These are phyloP conservation scores for Nitzschia sp. DNA, from an alignment of 108 stramenopile genomes.

Conservation along the genomic window DNA sequence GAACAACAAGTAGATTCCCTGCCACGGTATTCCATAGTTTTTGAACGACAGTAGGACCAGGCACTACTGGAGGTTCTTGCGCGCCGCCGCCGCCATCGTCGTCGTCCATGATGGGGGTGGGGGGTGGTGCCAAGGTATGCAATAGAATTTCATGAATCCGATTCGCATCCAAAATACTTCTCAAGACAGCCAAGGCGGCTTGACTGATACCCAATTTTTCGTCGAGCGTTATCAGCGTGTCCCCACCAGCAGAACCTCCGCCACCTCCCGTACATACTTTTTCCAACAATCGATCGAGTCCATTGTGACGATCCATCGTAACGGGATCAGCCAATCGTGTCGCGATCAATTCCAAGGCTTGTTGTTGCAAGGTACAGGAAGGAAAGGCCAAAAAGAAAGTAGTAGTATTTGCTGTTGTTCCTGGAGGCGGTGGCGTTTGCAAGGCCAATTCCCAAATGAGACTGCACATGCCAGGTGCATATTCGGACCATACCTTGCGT, in stretches of 20 bases:
- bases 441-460: slow-evolving; percentile 72
- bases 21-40: slow-evolving; percentile 67
- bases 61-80: not conserved
- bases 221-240: slow-evolving; percentile 15
- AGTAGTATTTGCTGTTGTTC: not conserved
- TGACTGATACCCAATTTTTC: slow-evolving; percentile 50
- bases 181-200: slow-evolving; percentile 53
- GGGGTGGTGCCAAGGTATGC: slow-evolving; percentile 76
- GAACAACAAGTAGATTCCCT: slow-evolving; percentile 35
- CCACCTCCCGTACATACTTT: slow-evolving; percentile 74
- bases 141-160: slow-evolving; percentile 58
- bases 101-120: slow-evolving; percentile 21
- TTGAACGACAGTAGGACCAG: slow-evolving; percentile 51
- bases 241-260: no score
- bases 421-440: slow-evolving; percentile 50
- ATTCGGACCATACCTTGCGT: slow-evolving; percentile 51
- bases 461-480: slow-evolving; percentile 17
- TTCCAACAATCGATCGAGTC: slow-evolving; percentile 70
- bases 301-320: slow-evolving; percentile 36
- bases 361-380: slow-evolving; percentile 54
- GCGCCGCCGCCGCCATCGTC: slow-evolving; percentile 17
- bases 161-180: slow-evolving; percentile 44
- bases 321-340: slow-evolving; percentile 34
- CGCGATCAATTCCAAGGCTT: slow-evolving; percentile 61
- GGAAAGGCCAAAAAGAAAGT: slow-evolving; percentile 57